phyloP scores from a whole-genome alignment of 1,284 basidiomycete genomes.

The Cutaneotrichosporon dermatis region DNA sequence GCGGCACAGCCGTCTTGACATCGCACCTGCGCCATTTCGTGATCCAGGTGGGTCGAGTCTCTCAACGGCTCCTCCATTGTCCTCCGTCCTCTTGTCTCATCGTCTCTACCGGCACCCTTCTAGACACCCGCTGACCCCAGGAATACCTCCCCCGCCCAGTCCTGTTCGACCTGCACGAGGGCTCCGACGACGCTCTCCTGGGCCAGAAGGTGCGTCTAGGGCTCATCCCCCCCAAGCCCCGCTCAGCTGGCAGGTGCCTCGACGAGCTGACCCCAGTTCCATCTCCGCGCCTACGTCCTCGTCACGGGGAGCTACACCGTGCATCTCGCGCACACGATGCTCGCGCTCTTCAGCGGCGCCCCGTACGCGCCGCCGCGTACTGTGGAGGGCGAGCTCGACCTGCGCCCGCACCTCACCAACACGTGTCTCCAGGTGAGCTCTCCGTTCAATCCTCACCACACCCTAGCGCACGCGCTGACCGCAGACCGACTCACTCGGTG shows the following conservation, averaged over 20 bases:
- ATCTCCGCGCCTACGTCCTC: constrained; percentile 88
- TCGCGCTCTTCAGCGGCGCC: constrained; percentile 76
- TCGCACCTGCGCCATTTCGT: constrained; percentile 95
- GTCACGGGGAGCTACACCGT: constrained; percentile 71
- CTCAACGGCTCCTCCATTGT: no score
- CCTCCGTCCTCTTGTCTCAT: no score
- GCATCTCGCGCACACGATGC: constrained; percentile 73
- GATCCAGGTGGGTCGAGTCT: constrained; percentile 53
- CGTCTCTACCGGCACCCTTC: no score
- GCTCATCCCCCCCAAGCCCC: no score
- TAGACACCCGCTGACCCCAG: constrained; percentile 45
- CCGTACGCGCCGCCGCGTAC: constrained; percentile 57
- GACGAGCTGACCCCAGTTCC: constrained; percentile 57
- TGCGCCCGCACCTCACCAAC: constrained; percentile 86
- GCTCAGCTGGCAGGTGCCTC: no score
- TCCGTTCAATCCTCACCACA: no score
- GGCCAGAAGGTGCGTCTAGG: constrained; percentile 62
- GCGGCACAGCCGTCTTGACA: constrained; percentile 62
- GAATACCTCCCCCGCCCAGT: constrained; percentile 77
- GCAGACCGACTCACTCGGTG: constrained; percentile 54
- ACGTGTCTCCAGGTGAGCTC: constrained; percentile 73
- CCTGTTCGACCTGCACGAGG: constrained; percentile 61
- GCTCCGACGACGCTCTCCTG: background rate
- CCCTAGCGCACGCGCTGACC: background rate
- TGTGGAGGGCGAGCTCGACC: constrained; percentile 51